Evolutionary conservation across 345 rosid species (phyloP), one percentile per base, ranked within the genome.

Genomic region (Salix caprea): DNA sequence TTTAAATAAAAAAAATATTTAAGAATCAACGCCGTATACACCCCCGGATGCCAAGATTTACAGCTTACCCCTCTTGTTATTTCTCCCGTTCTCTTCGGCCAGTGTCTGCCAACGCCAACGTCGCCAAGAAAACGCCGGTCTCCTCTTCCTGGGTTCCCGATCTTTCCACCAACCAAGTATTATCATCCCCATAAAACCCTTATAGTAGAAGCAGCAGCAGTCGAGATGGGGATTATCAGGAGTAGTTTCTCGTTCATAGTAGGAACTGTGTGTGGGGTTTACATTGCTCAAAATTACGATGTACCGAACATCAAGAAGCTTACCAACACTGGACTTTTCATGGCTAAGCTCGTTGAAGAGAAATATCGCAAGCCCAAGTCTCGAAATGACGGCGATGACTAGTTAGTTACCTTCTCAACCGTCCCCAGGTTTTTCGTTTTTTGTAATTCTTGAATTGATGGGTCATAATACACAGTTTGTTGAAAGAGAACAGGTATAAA

Each of bases 261-360:
- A 48, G 98, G 97, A 67, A 90, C 92, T 48, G 83, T 81, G 7
- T 85, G 87, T 28, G 94, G 98, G 67, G 81, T 94, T 82, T 94
- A 90, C 88, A 46, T 92, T 54, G 97, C 97, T 65, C 97, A 94
- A 82, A 94, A 92, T 85, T 94, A 94, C 89, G 65, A 85, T 83
- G 94, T 94, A 54, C 96, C 96, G 23, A 92, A 91, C 88, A 86
- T 94, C 86, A 94, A 80, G 85, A 83, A 80, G 84, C 81, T 92
- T 30, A 84, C 78, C 16, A 54, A 76, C 84, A 75, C 83, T 18
- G 89, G 82, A 39, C 65, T 91, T 37, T 84, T 88, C 67, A 86
- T 74, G 82, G 94, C 90, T 36, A 91, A 88, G 79, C 81, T 82
- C 50, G 13, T 77, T 12, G 94, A 92, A 76, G 90, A 90, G 84